A percentile compares a stretch with the other conserved stretches of the same genome.
Evolutionary conservation across 1,284 basidiomycete genomes (phyloP).

Genomic region (Mixia osmundae): DNA sequence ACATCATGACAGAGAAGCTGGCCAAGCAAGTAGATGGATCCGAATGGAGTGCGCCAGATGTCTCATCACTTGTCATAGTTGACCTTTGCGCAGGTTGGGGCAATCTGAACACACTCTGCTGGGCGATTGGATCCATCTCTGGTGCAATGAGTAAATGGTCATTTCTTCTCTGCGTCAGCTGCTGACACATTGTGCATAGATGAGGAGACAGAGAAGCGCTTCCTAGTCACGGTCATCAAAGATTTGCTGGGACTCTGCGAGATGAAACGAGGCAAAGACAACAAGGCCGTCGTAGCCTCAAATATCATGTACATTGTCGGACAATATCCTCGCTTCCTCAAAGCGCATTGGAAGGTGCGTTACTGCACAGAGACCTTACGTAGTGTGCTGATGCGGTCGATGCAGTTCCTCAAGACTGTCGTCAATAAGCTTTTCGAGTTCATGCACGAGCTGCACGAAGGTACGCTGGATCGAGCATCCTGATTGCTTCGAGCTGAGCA

Average conservation of each 20-base stretch:
- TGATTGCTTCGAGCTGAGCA: background rate
- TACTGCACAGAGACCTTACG: no score
- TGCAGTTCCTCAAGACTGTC: constrained; percentile 98
- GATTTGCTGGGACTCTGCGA: constrained; percentile 82
- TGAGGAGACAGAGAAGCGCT: constrained; percentile 96
- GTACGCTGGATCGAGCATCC: constrained; percentile 24
- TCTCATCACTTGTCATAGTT: no score
- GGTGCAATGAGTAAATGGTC: constrained; percentile 78
- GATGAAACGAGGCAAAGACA: constrained; percentile 98
- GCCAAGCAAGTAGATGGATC: constrained; percentile 51
- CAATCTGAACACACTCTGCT: constrained; percentile 95
- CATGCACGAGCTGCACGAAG: constrained; percentile 99
- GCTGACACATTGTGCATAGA: constrained; percentile 29
- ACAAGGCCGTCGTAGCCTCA: constrained; percentile 97
- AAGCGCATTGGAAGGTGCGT: constrained; percentile 99
- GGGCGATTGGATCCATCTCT: constrained; percentile 98
- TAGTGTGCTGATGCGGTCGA: no score
- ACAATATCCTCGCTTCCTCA: constrained; percentile 97
- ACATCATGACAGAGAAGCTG: constrained; percentile 88
- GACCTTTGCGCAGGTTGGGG: no score
- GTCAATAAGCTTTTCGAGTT: constrained; percentile 99
- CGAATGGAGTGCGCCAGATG: constrained; percentile 98
- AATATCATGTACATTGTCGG: constrained; percentile 99
- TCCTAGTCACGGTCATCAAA: constrained; percentile 97
- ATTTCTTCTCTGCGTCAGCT: constrained; percentile 1